Percentiles rank a stretch among this genome's conserved stretches.
phyloP scores from a whole-genome alignment of 148 eudicot genomes.

The Cornus florida region DNA sequence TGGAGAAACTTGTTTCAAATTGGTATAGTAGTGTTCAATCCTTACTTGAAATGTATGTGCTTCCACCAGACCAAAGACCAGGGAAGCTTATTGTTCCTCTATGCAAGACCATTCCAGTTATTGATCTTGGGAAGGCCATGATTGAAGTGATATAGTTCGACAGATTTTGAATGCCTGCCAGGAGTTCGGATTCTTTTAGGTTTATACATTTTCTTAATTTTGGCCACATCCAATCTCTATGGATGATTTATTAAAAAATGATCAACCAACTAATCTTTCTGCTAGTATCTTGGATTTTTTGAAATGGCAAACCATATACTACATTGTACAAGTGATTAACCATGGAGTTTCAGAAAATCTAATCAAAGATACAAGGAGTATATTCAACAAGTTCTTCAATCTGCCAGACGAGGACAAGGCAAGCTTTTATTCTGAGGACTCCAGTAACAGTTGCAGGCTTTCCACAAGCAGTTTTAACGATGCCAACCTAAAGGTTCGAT shows the following conservation, averaged over 20 bases:
- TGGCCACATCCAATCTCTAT: background rate
- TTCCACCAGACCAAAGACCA: constrained; percentile 40
- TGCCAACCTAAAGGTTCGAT: constrained; percentile 31
- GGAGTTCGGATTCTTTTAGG: constrained; percentile 49
- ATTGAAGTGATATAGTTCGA: constrained; percentile 1
- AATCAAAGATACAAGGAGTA: constrained; percentile 32
- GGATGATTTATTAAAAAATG: no score
- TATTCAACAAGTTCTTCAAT: constrained; percentile 37
- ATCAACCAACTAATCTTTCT: no score
- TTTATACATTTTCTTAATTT: background rate
- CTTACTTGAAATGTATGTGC: constrained; percentile 33
- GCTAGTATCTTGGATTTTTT: no score
- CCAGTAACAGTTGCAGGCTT: background rate
- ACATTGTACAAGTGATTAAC: constrained; percentile 18
- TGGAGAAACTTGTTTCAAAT: constrained; percentile 40
- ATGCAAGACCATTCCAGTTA: constrained; percentile 26
- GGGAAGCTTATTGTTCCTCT: constrained; percentile 15
- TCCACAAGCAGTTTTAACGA: constrained; percentile 21
- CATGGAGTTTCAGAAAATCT: constrained; percentile 37
- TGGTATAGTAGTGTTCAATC: constrained; percentile 25
- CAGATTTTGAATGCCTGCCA: constrained; percentile 32
- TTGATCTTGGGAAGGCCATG: constrained; percentile 30
- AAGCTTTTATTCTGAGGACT: constrained; percentile 24
- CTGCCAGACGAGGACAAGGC: constrained; percentile 37
- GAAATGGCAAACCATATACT: no score